phyloP scores from a whole-genome alignment of 2,329 filamentous ascomycete species.

The Arthrinium phaeospermum region DNA sequence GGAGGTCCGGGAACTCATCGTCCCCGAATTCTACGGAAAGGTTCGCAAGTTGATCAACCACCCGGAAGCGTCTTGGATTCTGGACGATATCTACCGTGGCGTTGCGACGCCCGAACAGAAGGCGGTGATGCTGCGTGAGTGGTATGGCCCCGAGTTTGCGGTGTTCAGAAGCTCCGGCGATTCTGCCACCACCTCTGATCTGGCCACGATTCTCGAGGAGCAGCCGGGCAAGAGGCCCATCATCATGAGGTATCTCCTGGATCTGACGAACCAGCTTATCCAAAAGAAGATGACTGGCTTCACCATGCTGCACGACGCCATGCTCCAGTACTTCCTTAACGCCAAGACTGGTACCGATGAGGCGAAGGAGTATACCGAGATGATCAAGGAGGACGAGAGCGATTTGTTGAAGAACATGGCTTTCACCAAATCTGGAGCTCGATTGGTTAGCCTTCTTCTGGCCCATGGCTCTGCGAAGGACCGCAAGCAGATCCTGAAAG shows the following conservation, averaged over 20 bases:
- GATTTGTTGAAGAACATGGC: conserved; percentile 94
- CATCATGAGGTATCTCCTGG: conserved; percentile 84
- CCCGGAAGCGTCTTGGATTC: conserved; percentile 94
- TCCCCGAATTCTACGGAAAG: conserved; percentile 94
- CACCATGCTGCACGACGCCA: conserved; percentile 96
- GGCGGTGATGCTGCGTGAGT: conserved; percentile 83
- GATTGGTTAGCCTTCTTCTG: conserved; percentile 80
- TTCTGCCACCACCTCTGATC: conserved; percentile 65
- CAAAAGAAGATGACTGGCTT: conserved; percentile 98
- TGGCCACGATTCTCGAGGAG: conserved; percentile 75
- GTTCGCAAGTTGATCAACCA: conserved; percentile 95
- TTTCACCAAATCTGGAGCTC: conserved; percentile 88
- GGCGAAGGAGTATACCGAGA: conserved; percentile 84
- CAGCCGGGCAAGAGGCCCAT: conserved; percentile 85
- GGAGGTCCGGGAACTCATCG: conserved; percentile 85
- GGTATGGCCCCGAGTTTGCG: conserved; percentile 94
- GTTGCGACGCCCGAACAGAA: conserved; percentile 88
- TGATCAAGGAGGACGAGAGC: conserved; percentile 89
- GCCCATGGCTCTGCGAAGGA: conserved; percentile 91
- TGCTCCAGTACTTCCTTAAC: conserved; percentile 94
- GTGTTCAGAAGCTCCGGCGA: conserved; percentile 69
- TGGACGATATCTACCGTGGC: conserved; percentile 94
- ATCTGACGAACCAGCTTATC: conserved; percentile 88
- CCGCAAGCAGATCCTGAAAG: conserved; percentile 84
- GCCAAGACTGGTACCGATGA: conserved; percentile 79